These are phyloP conservation scores for Tricholoma sp. DNA, from an alignment of 768 basidiomycete species.

Conservation along the genomic window DNA sequence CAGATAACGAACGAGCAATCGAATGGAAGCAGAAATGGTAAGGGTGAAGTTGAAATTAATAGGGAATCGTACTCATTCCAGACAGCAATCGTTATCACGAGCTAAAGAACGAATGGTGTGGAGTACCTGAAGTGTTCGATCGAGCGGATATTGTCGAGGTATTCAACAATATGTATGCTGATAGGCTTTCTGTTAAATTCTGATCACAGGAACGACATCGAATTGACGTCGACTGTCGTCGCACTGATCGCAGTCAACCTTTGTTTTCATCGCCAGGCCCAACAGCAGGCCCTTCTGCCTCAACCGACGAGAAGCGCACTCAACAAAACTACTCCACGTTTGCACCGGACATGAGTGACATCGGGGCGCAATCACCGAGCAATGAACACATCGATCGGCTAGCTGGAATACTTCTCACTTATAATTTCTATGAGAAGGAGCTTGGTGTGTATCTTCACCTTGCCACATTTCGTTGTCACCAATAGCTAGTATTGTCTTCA, in stretches of 20 bases:
- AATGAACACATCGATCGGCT: slow-evolving; percentile 93
- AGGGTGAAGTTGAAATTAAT: slow-evolving; percentile 10
- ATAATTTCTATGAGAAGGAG: slow-evolving; percentile 85
- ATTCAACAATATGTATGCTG: slow-evolving; percentile 14
- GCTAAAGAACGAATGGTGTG: slow-evolving; percentile 79
- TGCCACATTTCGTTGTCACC: not conserved
- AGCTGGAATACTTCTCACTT: slow-evolving; percentile 81
- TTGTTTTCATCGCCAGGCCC: slow-evolving; percentile 58
- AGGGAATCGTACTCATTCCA: not conserved
- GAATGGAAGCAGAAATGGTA: slow-evolving; percentile 66
- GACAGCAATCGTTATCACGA: slow-evolving; percentile 63
- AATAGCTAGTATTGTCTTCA: slow-evolving; percentile 18
- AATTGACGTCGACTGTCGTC: slow-evolving; percentile 94
- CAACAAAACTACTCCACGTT: slow-evolving; percentile 62
- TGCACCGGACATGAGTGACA: slow-evolving; percentile 65
- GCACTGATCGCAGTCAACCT: slow-evolving; percentile 92
- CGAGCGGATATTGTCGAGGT: slow-evolving; percentile 80
- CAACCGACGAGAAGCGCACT: slow-evolving; percentile 52
- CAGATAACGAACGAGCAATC: slow-evolving; percentile 50
- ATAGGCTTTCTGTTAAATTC: slow-evolving; percentile 3
- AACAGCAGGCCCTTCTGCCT: slow-evolving; percentile 23
- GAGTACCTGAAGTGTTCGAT: slow-evolving; percentile 76
- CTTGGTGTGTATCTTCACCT: slow-evolving; percentile 52
- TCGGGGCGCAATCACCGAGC: slow-evolving; percentile 82
- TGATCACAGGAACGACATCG: slow-evolving; percentile 72